Conservation (phyloP, 2,329 filamentous ascomycete genomes). For the Monilinia fructigena region DNA sequence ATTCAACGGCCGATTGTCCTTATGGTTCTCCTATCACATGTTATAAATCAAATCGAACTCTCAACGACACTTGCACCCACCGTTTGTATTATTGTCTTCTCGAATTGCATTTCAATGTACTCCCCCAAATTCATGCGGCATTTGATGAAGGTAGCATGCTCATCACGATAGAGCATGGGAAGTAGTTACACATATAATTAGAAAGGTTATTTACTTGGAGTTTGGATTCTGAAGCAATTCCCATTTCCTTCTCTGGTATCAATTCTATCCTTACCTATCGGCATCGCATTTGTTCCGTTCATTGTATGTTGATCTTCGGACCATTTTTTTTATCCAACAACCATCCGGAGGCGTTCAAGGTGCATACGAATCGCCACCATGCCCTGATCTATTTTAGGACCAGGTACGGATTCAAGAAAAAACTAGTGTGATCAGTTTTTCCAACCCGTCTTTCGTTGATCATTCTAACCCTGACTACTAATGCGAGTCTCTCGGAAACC, state of each 20-base stretch:
- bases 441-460: conserved; percentile 6
- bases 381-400: conserved; percentile 11
- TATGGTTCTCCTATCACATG: background rate
- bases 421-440: background rate
- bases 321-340: background rate
- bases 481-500: background rate
- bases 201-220: background rate
- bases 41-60: background rate
- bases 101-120: background rate
- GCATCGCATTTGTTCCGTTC: background rate
- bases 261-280: background rate
- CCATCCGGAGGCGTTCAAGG: background rate
- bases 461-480: background rate
- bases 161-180: background rate
- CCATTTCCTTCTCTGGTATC: background rate
- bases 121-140: background rate
- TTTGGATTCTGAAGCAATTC: background rate
- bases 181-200: background rate
- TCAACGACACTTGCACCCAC: background rate
- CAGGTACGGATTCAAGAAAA: background rate
- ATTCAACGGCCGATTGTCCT: background rate
- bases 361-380: background rate
- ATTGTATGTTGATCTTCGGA: background rate
- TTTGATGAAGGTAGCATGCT: background rate
- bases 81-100: background rate